Base-by-base conservation (phyloP, 2,329 filamentous ascomycete genomes). In the Torrubiella hemipterigena region DNA sequence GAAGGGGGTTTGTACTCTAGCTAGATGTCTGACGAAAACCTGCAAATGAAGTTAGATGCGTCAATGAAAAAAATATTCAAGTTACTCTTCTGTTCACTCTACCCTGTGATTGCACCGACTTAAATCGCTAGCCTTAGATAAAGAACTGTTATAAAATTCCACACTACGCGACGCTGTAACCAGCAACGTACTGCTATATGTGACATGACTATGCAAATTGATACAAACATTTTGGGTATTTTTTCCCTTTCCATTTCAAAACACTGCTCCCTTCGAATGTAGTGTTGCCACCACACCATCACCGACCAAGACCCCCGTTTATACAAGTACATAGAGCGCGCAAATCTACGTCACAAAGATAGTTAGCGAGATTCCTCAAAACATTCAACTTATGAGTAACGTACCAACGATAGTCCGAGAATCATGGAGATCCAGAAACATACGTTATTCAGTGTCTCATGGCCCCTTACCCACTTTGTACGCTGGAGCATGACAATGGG, bases 371-470 rank as follows among this genome's bases (percentile, higher is more conserved):
- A 16, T 17, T 6, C 6, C 15, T 28, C 26, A 15, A 14, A 17
- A 12, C 11, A 6, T 23, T 20, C 15, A 31, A 22, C 12, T 19
- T 16, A 11, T 2, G 13, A 27, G 9, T 1, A 23, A 61, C 77
- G 54, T 60, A 87, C 81, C 70, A 89, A 61, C 38, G 81, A 82
- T 37, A 93, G 57, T 0, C 87, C 87, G 30, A 91, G 50, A 42
- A 94, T 85, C 83, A 94, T 94, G 16, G 79, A 86, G 47, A 74
- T 78, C 87, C 87, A 94, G 51, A 94, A 94, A 38, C 82, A 78
- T 16, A 86, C 75, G 45, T 93, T 93, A 49, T 95, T 95, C 35
- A 94, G 61, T 18, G 87, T 78, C 50, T 76, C 76, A 43, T 74
- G 73, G 14, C 77, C 77, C 33, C 77, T 71, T 22, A 96, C 74